A percentile compares a stretch with the other conserved stretches of the same genome.
phyloP scores from a whole-genome alignment of 805 yeast genomes.

The Candida bentonensis region DNA sequence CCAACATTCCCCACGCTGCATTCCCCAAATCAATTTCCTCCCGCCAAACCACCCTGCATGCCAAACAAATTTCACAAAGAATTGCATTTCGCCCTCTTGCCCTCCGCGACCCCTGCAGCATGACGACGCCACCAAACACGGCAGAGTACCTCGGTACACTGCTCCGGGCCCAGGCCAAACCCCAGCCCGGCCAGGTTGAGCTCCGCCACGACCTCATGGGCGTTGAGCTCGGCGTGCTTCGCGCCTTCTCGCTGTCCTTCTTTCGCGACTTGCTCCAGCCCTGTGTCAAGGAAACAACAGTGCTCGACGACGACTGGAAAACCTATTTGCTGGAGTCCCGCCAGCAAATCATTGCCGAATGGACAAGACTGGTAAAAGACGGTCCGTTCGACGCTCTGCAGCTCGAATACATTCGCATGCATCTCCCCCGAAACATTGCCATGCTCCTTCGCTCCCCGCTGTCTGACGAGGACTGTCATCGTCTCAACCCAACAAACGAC shows the following conservation, averaged over 20 bases:
- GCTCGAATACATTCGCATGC: neutral
- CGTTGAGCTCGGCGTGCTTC: neutral
- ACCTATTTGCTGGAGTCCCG: neutral
- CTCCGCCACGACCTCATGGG: constrained; percentile 1
- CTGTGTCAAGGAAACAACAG: neutral
- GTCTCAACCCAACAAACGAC: neutral
- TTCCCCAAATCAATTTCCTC: no score
- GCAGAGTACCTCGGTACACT: neutral
- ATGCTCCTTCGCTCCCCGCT: neutral
- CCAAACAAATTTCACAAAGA: no score
- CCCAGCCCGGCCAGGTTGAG: neutral
- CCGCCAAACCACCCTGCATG: no score
- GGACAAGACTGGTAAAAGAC: neutral
- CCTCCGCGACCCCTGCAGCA: no score
- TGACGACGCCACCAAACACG: neutral
- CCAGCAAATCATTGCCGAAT: neutral
- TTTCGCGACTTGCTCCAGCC: neutral
- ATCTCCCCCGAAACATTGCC: neutral
- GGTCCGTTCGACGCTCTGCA: neutral
- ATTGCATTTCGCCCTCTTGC: no score
- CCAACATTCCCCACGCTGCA: no score
- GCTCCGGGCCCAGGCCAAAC: neutral
- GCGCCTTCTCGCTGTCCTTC: neutral
- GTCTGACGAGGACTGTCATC: neutral
- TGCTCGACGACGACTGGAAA: neutral